Evolutionary conservation across 192 early-diverging fungal species (phyloP), one percentile per base, ranked within the genome.

Genomic region (Entomortierella parvispora): DNA sequence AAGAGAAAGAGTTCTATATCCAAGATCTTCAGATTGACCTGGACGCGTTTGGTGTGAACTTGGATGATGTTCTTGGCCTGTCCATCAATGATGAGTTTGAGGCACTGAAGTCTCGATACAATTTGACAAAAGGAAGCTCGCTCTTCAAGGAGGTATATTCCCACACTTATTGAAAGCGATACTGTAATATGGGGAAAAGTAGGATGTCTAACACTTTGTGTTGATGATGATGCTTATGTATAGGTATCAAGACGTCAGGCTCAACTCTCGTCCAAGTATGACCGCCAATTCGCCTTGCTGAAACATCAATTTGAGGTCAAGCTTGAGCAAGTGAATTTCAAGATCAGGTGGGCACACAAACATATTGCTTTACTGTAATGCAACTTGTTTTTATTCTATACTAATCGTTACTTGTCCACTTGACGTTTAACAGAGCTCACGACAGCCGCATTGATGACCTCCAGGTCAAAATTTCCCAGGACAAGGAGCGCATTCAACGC

Each of bases 31-130:
- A 65, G 23, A 25, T 29, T 12, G 47, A 47, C 1, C 31, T 66
- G 9, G 56, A 37, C 5, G 18, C 52, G 11, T 40, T 65, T 18
- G 63, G 52, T 2, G 42, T 32, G 18, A 32, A 51, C 26, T 42
- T 60, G 22, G 60, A 64, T 20, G 43, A n/a, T 18, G 52, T 20
- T 14, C 64, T 68, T 8, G 64, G 47, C 3, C 42, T 72, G 2
- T 76, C 71, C 9, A 68, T 77, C 26, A 58, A 68, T 11, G 65
- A 68, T 51, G 74, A 77, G 40, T 68, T 77, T 52, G 47, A 48
- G n/a, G 54, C 47, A 2, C 42, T 68, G 18, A 68, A 20, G 25
- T 46, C 9, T 9, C 58, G 54, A 5, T 58, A 43, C 49, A 34
- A 28, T 11, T 18, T 68, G 54, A 49, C 60, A 4, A 50, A 62